A percentile compares a stretch with the other conserved stretches of the same genome.
Conservation (phyloP, 1,139 yeast species). For the Protomyces pachydermus region DNA sequence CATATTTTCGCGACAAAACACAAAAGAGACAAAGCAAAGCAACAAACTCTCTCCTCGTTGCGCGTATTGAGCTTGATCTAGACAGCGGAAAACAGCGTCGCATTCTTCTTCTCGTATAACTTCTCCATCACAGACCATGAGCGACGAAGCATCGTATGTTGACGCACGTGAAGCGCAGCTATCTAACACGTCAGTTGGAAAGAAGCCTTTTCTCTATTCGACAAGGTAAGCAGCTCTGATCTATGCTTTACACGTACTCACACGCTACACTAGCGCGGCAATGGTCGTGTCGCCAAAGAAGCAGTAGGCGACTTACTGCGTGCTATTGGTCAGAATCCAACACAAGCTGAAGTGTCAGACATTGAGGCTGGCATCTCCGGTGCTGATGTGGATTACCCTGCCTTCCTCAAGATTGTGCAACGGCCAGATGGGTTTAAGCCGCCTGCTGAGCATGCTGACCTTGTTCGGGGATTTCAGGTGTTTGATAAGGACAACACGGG, state of each 20-base stretch:
- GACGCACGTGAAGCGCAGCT: not conserved
- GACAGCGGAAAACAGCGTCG: too few relatives aligned
- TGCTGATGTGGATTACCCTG: conserved; percentile 59
- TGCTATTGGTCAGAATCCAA: conserved; percentile 98
- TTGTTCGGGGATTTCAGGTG: conserved; percentile 94
- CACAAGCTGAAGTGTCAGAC: conserved; percentile 78
- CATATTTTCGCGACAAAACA: too few relatives aligned
- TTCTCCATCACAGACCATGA: not conserved
- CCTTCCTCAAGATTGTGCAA: conserved; percentile 70
- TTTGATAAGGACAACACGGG: conserved; percentile 96
- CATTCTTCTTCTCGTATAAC: too few relatives aligned
- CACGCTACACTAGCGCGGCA: conserved; percentile 53
- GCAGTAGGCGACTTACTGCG: conserved; percentile 89
- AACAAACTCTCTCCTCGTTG: too few relatives aligned
- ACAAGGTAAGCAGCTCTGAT: conserved; percentile 45
- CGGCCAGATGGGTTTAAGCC: conserved; percentile 89
- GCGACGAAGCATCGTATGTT: conserved; percentile 19
- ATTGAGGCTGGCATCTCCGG: conserved; percentile 43
- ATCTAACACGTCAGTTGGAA: conserved; percentile 35
- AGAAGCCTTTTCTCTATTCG: conserved; percentile 96
- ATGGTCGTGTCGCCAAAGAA: conserved; percentile 83
- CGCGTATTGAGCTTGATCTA: too few relatives aligned
- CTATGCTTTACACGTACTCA: not conserved
- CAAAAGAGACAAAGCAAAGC: too few relatives aligned
- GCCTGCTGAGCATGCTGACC: conserved; percentile 92